These are phyloP conservation scores for Sinapis alba DNA, from an alignment of 441 rosid species.

Conservation along the genomic window DNA sequence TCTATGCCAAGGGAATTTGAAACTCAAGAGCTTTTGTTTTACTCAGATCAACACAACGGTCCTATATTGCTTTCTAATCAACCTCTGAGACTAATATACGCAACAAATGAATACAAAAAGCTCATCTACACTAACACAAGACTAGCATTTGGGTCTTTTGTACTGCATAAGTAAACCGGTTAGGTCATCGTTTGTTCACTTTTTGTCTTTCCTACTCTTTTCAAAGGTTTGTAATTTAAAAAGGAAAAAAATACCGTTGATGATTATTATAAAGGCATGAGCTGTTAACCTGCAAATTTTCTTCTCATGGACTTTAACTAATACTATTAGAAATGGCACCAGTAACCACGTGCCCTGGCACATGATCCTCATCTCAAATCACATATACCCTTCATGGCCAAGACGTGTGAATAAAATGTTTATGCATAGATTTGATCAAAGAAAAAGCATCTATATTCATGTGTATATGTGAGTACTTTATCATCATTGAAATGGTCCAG, in stretches of 20 bases:
- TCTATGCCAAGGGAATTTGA: conserved; percentile 11
- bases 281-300: conserved; percentile 34
- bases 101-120: neutral
- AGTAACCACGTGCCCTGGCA: conserved; percentile 39
- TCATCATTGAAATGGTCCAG: conserved; percentile 22
- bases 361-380: conserved; percentile 26
- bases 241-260: neutral
- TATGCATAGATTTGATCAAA: neutral
- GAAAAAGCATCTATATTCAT: neutral
- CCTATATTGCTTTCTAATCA: neutral
- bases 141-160: neutral
- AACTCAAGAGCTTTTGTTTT: neutral
- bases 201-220: neutral
- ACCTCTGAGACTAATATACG: neutral
- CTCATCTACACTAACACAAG: neutral
- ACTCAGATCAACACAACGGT: neutral
- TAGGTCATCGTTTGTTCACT: neutral
- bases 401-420: conserved; percentile 15
- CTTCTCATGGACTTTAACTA: conserved; percentile 17
- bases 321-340: conserved; percentile 18
- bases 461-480: neutral
- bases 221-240: neutral
- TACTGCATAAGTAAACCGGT: neutral
- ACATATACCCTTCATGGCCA: conserved; percentile 6
- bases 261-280: conserved; percentile 10